Evolutionary conservation across 148 eudicot species (phyloP), one percentile per base, ranked within the genome.

Genomic region (Diospyros kaki): DNA sequence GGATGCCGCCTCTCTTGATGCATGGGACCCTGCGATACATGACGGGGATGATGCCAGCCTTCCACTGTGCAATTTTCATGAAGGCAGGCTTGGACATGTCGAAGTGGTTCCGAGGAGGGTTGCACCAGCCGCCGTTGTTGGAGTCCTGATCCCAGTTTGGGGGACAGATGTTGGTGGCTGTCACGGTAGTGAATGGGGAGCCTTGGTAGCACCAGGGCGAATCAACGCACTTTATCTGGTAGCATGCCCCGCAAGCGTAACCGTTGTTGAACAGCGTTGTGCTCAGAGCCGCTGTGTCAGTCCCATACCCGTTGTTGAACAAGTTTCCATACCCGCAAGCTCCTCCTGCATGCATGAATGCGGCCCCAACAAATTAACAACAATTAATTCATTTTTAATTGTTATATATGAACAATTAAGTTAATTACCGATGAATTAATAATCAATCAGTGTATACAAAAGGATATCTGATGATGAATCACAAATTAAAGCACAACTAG

Each of bases 241-340:
- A 93, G 54, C 98, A 93, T 55, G 79, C 74, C 67, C 98, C 98
- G 51, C 98, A 93, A 1, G 91, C 91, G 28, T 72, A 84, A 2
- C 98, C 98, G 7, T 93, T 84, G 69, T 85, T 87, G 81, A 91
- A 93, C 12, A 93, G 60, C 0, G 83, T 86, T 40, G 98, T 74
- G 89, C 98, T 93, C 82, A 93, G 45, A 18, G 98, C 98, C 4
- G 98, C 90, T 6, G 98, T 93, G 17, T 80, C 69, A 1, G 89
- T 84, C 13, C 98, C 98, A 56, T 93, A 93, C 0, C 94, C 98
- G 7, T 73, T 88, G 63, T 50, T 81, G 77, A 85, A 71, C 81
- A 89, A 72, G 73, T 93, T 91, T 64, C 97, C 98, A 50, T 89
- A 93, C 9, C 98, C 98, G 81, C 98, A 93, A 18, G 98, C 98